phyloP scores from a whole-genome alignment of 2,329 filamentous ascomycete genomes.

The Cladosporium colombiae region DNA sequence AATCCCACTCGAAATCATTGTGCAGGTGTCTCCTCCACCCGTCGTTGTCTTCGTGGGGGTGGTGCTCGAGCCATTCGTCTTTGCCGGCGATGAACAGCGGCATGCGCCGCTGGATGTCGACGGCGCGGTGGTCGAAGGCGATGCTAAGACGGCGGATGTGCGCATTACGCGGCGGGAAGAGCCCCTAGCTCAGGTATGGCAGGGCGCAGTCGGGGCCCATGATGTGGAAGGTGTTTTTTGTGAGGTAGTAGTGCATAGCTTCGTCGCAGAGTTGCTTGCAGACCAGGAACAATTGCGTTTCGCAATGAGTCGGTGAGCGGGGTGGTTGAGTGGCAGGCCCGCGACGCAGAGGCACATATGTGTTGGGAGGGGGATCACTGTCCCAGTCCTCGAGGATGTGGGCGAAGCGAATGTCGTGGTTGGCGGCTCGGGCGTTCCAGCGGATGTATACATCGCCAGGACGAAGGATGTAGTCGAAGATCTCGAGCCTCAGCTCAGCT shows the following conservation, averaged over 20 bases:
- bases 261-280: conserved; percentile 38
- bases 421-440: conserved; percentile 4
- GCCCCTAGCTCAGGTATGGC: conserved; percentile 21
- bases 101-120: conserved; percentile 16
- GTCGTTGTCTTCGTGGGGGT: not conserved
- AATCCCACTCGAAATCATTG: conserved; percentile 18
- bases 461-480: conserved; percentile 14
- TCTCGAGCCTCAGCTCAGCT: conserved; percentile 8
- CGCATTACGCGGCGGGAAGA: conserved; percentile 12
- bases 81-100: conserved; percentile 5
- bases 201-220: conserved; percentile 15
- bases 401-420: conserved; percentile 20
- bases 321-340: not conserved
- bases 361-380: not conserved
- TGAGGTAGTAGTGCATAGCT: conserved; percentile 25
- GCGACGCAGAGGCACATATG: not conserved
- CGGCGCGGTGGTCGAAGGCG: conserved; percentile 17
- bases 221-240: conserved; percentile 19
- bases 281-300: conserved; percentile 32
- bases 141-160: conserved; percentile 20
- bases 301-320: not conserved
- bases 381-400: conserved; percentile 13
- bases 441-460: conserved; percentile 16
- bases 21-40: conserved; percentile 12
- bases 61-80: conserved; percentile 2